phyloP scores from a whole-genome alignment of 352 stramenopile genomes.

The Blastocystis sp. region DNA sequence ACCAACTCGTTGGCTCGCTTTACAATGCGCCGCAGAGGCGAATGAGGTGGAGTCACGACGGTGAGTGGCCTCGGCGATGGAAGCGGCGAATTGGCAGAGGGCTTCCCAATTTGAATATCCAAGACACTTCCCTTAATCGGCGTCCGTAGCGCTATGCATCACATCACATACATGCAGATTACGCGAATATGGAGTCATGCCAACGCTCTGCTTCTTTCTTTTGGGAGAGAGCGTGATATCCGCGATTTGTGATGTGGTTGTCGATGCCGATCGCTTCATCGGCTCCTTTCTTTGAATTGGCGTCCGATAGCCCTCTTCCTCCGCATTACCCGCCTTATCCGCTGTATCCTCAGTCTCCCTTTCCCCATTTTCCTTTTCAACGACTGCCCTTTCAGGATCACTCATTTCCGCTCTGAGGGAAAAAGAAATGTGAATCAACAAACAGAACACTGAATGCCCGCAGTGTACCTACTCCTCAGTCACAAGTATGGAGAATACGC shows the following conservation, averaged over 20 bases:
- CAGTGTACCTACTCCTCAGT: not conserved
- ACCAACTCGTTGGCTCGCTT: constrained; percentile 25
- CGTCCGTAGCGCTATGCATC: not conserved
- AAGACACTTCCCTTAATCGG: constrained; percentile 39
- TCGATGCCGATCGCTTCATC: not conserved
- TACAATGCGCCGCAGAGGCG: not conserved
- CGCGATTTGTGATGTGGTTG: not conserved
- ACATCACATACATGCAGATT: not conserved
- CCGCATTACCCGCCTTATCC: not conserved
- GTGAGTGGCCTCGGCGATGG: constrained; percentile 22
- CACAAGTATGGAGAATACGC: not conserved
- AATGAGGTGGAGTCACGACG: constrained; percentile 22
- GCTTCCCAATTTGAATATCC: constrained; percentile 33
- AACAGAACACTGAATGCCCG: constrained; percentile 3
- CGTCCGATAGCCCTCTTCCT: not conserved
- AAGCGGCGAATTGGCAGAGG: not conserved
- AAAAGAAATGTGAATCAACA: not conserved
- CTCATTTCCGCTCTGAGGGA: not conserved
- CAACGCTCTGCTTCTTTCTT: constrained; percentile 26
- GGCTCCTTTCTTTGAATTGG: not conserved
- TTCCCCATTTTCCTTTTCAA: not conserved
- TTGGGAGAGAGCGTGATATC: constrained; percentile 27
- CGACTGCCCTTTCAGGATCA: not conserved
- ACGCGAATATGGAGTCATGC: constrained; percentile 22
- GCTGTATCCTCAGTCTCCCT: not conserved